Conservation (phyloP, 257 asterid genomes). For the Striga asiatica region DNA sequence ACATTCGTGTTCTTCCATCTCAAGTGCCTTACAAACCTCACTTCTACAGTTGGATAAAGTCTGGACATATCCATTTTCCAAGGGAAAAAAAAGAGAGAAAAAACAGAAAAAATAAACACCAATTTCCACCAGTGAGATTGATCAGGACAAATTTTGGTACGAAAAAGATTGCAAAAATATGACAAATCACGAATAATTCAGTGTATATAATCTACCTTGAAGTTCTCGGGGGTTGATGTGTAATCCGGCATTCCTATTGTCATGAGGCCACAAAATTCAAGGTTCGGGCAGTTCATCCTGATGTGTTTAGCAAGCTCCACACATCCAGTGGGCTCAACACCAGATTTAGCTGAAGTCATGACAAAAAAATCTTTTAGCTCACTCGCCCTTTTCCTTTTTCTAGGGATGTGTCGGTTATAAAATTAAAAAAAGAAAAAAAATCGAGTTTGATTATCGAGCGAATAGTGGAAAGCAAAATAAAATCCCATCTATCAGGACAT, state of each 20-base stretch:
- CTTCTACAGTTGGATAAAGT: slow-evolving; percentile 68
- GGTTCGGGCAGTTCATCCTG: slow-evolving; percentile 60
- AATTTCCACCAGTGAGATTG: too few species aligned
- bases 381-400: not conserved
- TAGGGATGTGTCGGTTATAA: not conserved
- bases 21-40: slow-evolving; percentile 70
- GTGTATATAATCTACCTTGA: slow-evolving; percentile 41
- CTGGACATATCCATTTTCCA: slow-evolving; percentile 43
- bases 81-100: too few species aligned
- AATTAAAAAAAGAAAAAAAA: not conserved
- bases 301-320: slow-evolving; percentile 69
- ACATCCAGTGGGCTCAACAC: slow-evolving; percentile 75
- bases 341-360: slow-evolving; percentile 71
- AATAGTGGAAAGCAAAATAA: not conserved
- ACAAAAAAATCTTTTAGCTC: not conserved
- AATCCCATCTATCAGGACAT: slow-evolving; percentile 14
- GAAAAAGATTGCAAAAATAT: not conserved
- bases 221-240: slow-evolving; percentile 91
- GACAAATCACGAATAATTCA: not conserved
- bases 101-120: too few species aligned
- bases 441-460: not conserved
- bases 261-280: slow-evolving; percentile 87
- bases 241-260: slow-evolving; percentile 96
- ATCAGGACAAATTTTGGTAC: slow-evolving; percentile 12
- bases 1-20: slow-evolving; percentile 57